Conservation (phyloP, 1,284 basidiomycete genomes). For the Paramarasmius palmivorus region DNA sequence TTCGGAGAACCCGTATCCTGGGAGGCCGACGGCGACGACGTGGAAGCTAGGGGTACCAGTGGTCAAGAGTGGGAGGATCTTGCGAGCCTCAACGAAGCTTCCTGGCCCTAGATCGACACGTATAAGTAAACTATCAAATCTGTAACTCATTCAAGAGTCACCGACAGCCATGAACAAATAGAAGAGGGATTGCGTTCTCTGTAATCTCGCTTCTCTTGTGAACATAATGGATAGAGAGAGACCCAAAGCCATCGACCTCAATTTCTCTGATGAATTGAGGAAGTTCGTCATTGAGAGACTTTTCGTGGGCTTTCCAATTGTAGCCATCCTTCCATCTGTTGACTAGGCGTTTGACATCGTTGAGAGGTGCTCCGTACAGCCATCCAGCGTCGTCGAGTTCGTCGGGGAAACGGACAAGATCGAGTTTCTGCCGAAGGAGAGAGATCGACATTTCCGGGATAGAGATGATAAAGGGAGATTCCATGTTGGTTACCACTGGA, state of each 20-base stretch:
- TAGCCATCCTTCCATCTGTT: slow-evolving; percentile 43
- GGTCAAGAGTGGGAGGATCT: slow-evolving; percentile 51
- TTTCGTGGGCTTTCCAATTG: slow-evolving; percentile 47
- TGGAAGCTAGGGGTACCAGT: slow-evolving; percentile 39
- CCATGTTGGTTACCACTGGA: too few relatives aligned
- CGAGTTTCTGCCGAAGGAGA: slow-evolving; percentile 39
- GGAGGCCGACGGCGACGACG: slow-evolving; percentile 49
- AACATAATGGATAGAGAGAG: slow-evolving; percentile 49
- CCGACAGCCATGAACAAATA: slow-evolving; percentile 59
- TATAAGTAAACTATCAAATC: neutral
- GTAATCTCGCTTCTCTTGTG: slow-evolving; percentile 42
- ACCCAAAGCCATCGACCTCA: slow-evolving; percentile 40
- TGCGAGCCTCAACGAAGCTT: slow-evolving; percentile 53
- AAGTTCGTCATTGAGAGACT: slow-evolving; percentile 41
- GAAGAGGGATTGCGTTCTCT: slow-evolving; percentile 43
- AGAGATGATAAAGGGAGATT: slow-evolving; percentile 40
- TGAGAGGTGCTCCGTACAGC: slow-evolving; percentile 48
- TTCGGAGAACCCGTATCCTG: slow-evolving; percentile 53
- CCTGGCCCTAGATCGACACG: slow-evolving; percentile 62
- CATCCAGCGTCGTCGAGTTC: slow-evolving; percentile 46
- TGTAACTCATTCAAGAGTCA: neutral
- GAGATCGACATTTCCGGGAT: slow-evolving; percentile 38
- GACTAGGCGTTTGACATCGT: slow-evolving; percentile 42
- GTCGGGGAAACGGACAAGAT: slow-evolving; percentile 42
- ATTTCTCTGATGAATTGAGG: slow-evolving; percentile 49